Conservation (phyloP, 331 rosid species). For the Telfairia occidentalis region DNA sequence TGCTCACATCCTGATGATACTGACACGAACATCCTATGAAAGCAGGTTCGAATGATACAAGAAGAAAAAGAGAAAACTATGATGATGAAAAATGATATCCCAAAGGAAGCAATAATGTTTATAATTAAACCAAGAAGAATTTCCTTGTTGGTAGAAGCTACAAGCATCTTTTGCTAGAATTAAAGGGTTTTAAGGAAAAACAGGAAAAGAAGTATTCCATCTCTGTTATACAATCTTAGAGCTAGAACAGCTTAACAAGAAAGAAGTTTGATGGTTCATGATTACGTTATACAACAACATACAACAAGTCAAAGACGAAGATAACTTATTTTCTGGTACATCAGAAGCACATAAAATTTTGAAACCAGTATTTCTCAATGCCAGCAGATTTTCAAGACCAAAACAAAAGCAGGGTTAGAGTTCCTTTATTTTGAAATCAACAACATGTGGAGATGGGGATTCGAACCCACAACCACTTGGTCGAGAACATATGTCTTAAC, state of each 20-base stretch:
- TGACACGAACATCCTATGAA: not conserved
- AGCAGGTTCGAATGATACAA: not conserved
- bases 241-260: not conserved
- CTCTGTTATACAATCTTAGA: not conserved
- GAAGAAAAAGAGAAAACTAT: not conserved
- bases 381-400: not conserved
- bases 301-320: not conserved
- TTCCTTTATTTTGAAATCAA: no score
- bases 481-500: no score
- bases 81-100: not conserved
- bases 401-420: not conserved
- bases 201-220: not conserved
- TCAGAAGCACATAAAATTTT: not conserved
- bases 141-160: not conserved
- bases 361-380: not conserved
- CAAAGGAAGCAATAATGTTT: not conserved
- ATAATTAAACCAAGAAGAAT: not conserved
- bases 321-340: not conserved
- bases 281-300: not conserved
- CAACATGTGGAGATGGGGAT: no score
- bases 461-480: no score
- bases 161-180: not conserved
- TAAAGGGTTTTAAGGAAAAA: not conserved
- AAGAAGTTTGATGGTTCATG: not conserved
- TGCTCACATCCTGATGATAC: not conserved